Evolutionary conservation across 169 alveolate species (phyloP), one percentile per base, ranked within the genome.

Genomic region (Cryptosporidium sp.): DNA sequence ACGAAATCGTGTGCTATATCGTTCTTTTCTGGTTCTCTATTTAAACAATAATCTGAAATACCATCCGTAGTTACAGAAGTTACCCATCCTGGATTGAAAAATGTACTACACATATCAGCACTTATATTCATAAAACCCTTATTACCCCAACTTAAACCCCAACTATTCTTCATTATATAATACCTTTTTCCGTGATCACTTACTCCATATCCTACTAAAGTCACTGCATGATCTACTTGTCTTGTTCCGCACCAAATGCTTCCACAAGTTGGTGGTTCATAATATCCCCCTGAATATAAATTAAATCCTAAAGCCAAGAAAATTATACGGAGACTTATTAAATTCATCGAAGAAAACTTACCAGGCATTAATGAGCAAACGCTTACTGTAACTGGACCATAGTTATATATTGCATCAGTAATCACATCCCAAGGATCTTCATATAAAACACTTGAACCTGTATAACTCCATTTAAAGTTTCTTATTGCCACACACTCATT

Each of bases 111-210:
- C 89, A 80, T 80, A 62, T 80, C 89, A 9, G 89, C 89, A 62
- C 89, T 80, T n/a, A 80, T 80, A 33, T 80, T 80, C 89, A 93
- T 91, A 87, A 89, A 94, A 41, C 98, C 97, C 33, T 84, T 51
- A 70, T 93, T 94, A 33, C 98, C 98, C 97, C 97, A 96, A 29
- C 59, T 23, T 16, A 93, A 69, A 39, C 96, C 96, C 97, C 97
- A 96, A 35, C 97, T 94, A 91, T 96, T 96, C 91, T 93, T 94
- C 41, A 93, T 92, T 50, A 93, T 86, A 94, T 95, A 96, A 86
- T 91, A 95, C 55, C 89, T 59, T 43, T 67, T 65, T 16, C 73
- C 86, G 14, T 70, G 87, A 45, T 31, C 67, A 7, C 80, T 91
- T 29, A 41, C 84, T 35, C 94, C 92, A 70, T 92, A 93, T 37